Percentiles rank a stretch among this genome's conserved stretches.
Evolutionary conservation across 129 eudicot species (phyloP).

Genomic region (Lactuca sativa): DNA sequence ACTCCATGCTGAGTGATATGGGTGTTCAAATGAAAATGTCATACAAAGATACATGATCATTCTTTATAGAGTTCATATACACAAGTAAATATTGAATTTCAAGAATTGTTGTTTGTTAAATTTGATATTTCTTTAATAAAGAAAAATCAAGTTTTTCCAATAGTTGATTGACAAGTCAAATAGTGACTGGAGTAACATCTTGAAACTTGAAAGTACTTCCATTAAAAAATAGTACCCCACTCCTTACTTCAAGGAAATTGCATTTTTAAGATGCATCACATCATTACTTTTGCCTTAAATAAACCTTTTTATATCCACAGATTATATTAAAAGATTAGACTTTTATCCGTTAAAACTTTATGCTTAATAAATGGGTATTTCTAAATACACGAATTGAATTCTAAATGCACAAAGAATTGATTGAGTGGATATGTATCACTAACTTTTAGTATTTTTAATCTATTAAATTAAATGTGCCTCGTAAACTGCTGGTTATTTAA

Average conservation of each 20-base stretch:
- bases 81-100: not conserved
- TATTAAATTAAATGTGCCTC: no score
- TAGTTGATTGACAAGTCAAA: not conserved
- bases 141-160: not conserved
- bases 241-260: conserved; percentile 26
- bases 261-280: conserved; percentile 30
- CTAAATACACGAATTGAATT: no score
- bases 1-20: conserved; percentile 63
- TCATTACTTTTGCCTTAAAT: conserved; percentile 29
- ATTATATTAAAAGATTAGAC: conserved; percentile 20
- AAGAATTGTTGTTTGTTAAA: not conserved
- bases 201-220: not conserved
- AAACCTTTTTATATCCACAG: conserved; percentile 21
- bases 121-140: no score
- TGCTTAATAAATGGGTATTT: conserved; percentile 8
- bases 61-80: conserved; percentile 11
- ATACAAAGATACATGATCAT: conserved; percentile 15
- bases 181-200: not conserved
- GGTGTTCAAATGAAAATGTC: conserved; percentile 56
- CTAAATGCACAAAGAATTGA: no score
- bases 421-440: no score
- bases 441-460: no score
- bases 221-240: not conserved
- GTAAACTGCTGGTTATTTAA: no score
- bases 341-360: conserved; percentile 7